Percentiles rank a stretch among this genome's conserved stretches.
Evolutionary conservation across 2,329 filamentous ascomycete genomes (phyloP).

Genomic region (Monilinia aucupariae): DNA sequence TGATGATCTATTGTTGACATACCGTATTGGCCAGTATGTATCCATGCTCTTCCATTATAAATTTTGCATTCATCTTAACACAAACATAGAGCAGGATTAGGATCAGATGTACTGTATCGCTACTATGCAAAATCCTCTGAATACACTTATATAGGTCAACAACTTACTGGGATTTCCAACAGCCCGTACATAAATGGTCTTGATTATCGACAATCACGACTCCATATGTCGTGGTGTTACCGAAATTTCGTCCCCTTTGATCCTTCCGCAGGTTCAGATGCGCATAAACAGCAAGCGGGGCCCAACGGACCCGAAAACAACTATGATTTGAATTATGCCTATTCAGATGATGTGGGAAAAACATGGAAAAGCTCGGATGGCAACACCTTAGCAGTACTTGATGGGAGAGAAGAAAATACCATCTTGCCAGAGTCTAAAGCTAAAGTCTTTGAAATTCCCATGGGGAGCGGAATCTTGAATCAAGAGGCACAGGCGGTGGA

Average conservation of each 20-base stretch:
- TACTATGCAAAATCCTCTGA: slow-evolving; percentile 24
- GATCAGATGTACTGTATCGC: slow-evolving; percentile 27
- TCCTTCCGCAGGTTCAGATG: slow-evolving; percentile 15
- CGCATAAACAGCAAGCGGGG: slow-evolving; percentile 31
- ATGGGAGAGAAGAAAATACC: slow-evolving; percentile 7
- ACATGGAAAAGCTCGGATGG: slow-evolving; percentile 27
- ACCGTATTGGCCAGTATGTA: slow-evolving; percentile 30
- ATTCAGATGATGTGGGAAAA: slow-evolving; percentile 24
- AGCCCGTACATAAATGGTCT: slow-evolving; percentile 32
- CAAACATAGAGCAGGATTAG: slow-evolving; percentile 25
- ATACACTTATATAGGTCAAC: slow-evolving; percentile 27
- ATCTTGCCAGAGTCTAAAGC: slow-evolving; percentile 21
- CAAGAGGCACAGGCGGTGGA: slow-evolving; percentile 28
- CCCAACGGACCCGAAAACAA: slow-evolving; percentile 31
- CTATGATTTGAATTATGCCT: slow-evolving; percentile 28
- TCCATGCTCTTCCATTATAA: background rate
- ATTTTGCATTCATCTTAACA: background rate
- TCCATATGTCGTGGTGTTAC: slow-evolving; percentile 32
- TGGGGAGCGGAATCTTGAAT: slow-evolving; percentile 28
- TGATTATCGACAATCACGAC: slow-evolving; percentile 20
- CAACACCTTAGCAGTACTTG: slow-evolving; percentile 19
- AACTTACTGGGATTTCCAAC: slow-evolving; percentile 27
- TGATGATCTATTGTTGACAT: slow-evolving; percentile 27
- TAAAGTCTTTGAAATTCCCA: slow-evolving; percentile 28
- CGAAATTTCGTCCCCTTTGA: slow-evolving; percentile 24